Evolutionary conservation across 169 alveolate genomes (phyloP).

Genomic region (Eimeria tenella): DNA sequence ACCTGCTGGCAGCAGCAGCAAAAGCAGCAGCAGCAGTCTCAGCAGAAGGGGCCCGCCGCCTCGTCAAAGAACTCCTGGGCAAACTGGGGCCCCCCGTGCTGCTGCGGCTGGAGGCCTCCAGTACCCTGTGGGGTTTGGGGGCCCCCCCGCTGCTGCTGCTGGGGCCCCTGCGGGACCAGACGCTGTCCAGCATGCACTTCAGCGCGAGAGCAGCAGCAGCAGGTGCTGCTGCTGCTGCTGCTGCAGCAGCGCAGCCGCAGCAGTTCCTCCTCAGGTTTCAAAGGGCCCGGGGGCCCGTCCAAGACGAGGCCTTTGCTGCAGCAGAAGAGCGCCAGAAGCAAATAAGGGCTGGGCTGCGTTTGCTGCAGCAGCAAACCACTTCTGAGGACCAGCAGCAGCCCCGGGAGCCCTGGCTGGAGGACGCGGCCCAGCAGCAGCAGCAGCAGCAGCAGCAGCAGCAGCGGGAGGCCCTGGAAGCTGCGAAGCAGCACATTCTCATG

Average conservation of each 20-base stretch:
- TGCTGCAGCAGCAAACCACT: constrained; percentile 36
- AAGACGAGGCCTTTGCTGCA: constrained; percentile 37
- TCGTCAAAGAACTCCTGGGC: background rate
- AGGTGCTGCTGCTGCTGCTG: background rate
- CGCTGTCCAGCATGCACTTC: constrained; percentile 37
- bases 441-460: constrained; percentile 34
- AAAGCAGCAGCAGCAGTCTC: constrained; percentile 25
- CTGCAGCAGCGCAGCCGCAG: background rate
- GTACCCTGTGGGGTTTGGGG: background rate
- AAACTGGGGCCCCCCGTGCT: constrained; percentile 40
- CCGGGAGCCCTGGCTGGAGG: background rate
- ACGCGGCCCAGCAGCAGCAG: constrained; percentile 26
- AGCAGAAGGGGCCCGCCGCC: constrained; percentile 10
- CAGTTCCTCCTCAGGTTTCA: background rate
- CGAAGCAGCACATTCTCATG: background rate
- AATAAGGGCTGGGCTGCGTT: constrained; percentile 3
- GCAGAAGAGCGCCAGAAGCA: constrained; percentile 27
- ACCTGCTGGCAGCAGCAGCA: constrained; percentile 45
- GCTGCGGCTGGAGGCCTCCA: constrained; percentile 10
- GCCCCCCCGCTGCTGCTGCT: constrained; percentile 26
- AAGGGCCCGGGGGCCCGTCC: background rate
- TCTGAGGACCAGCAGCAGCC: background rate
- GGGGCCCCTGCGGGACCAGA: background rate
- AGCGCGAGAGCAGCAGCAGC: constrained; percentile 34
- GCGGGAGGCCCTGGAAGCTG: background rate